Base-by-base conservation (phyloP, 257 asterid species). In the Primulina huaijiensis region DNA sequence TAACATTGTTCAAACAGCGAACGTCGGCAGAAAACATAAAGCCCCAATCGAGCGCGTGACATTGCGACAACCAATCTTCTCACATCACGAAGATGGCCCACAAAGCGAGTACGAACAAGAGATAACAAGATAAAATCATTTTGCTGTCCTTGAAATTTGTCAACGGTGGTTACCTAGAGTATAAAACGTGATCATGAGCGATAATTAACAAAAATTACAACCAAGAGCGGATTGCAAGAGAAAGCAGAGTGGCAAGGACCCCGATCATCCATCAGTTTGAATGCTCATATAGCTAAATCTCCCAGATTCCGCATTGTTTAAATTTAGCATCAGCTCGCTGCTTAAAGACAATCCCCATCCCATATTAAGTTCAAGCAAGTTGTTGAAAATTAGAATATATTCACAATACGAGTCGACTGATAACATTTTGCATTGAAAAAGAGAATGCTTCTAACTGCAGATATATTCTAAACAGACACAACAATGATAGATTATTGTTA, bases 41-140 rank as follows among this genome's bases (percentile, higher is more conserved):
- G 92, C 76, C 99, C 99, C 82, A 94, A 76, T 60, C 99, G 90
- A 74, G 99, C 99, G 77, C 99, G 99, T 66, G 99, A 94, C 99
- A 94, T 94, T 72, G 99, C 99, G 3, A 94, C 99, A 34, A 94
- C 88, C 87, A 94, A 82, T 83, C 99, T 85, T 86, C 99, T 88
- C 53, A 94, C 97, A 79, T 94, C 99, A 74, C 99, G 96, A 72
- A 94, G 92, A 80, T 94, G 99, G 52, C 99, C 99, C 79, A 94
- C 99, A 83, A 91, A 91, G 46, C 97, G 99, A n/a, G 96, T 85
- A 35, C 99, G 96, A 19, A 94, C 99, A 0, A 94, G 95, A 60
- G 99, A 94, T 71, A 94, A 71, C 57, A 94, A 79, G 77, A 94
- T 89, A 69, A 77, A 86, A 80, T 91, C 97, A 75, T 94, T 94